Evolutionary conservation across 169 alveolate genomes (phyloP), one percentile per base, ranked within the genome.

Genomic region (Toxoplasma gondii): DNA sequence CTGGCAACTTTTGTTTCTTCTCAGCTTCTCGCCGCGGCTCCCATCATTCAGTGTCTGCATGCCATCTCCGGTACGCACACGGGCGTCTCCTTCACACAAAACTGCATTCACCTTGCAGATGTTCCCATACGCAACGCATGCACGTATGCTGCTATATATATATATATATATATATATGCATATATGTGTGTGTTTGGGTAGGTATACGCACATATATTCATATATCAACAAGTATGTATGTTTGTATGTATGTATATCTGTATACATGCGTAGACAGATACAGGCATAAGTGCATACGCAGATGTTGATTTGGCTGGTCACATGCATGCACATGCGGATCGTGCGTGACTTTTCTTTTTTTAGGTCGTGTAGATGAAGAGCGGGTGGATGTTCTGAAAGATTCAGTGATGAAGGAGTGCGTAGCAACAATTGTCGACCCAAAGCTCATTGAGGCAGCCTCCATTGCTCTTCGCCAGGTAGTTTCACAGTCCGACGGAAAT

Each of bases 371-470:
- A 34, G 90, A 82, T 9, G 90, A 82, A 5, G 90, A 82, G 38
- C 90, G 90, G 22, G 90, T 82, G 41, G 90, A 82, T 2, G 67
- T 82, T 67, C 36, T 82, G 67, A 82, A 82, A 41, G 90, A 82
- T 24, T 2, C 39, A 27, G 90, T 82, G 0, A 82, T 41, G 67
- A 36, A 41, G n/a, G 67, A 43, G 90, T 36, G 67, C 41, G 31
- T 82, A 16, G 4, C n/a, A 1, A 31, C 54, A 16, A 82, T 82
- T 36, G 67, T 82, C 9, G 38, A 38, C 1, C 69, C 54, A 41
- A 43, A 82, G 34, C 41, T 41, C 31, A 82, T 82, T 17, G 54
- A 82, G 34, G 90, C 54, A 24, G 64, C 90, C 5, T 29, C 67
- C 69, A 29, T 38, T 22, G 90, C 90, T 10, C 1, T 43, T 24